These are phyloP conservation scores for Auricularia sp. DNA, from an alignment of 768 basidiomycete species.

Conservation along the genomic window DNA sequence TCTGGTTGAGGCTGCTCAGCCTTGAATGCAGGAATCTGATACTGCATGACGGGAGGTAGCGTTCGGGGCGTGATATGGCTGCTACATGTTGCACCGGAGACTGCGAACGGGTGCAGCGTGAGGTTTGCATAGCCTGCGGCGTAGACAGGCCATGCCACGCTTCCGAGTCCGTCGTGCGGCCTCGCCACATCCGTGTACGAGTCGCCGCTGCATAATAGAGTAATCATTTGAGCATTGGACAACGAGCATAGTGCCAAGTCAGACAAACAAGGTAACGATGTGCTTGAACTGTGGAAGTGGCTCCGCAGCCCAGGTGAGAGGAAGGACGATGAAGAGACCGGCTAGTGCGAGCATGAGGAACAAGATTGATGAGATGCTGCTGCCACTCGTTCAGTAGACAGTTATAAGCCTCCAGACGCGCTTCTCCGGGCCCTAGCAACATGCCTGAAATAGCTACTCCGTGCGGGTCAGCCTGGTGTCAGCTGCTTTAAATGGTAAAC, in stretches of 20 bases:
- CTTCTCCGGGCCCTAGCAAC: too few relatives aligned
- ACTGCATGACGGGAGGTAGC: constrained; percentile 49
- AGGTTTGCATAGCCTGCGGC: constrained; percentile 17
- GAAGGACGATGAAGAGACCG: too few relatives aligned
- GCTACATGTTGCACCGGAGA: constrained; percentile 55
- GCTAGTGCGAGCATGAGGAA: too few relatives aligned
- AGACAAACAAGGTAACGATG: too few relatives aligned
- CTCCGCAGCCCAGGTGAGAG: too few relatives aligned
- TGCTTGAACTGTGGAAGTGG: too few relatives aligned
- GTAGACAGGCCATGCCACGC: not conserved
- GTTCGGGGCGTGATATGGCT: constrained; percentile 23
- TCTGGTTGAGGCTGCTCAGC: constrained; percentile 25
- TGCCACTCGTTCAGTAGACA: too few relatives aligned
- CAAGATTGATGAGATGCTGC: too few relatives aligned
- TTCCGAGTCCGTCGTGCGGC: constrained; percentile 22
- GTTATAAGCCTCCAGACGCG: too few relatives aligned
- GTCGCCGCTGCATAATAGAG: constrained; percentile 30
- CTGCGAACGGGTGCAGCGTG: constrained; percentile 32
- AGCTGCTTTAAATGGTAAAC: too few relatives aligned
- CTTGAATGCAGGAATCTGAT: constrained; percentile 40
- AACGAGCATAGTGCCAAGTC: not conserved
- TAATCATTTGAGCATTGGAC: not conserved
- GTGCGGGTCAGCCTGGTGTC: too few relatives aligned
- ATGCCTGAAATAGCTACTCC: too few relatives aligned
- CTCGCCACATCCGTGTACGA: constrained; percentile 47